Evolutionary conservation across 768 basidiomycete species (phyloP).

Genomic region (Kwoniella bestiolae): DNA sequence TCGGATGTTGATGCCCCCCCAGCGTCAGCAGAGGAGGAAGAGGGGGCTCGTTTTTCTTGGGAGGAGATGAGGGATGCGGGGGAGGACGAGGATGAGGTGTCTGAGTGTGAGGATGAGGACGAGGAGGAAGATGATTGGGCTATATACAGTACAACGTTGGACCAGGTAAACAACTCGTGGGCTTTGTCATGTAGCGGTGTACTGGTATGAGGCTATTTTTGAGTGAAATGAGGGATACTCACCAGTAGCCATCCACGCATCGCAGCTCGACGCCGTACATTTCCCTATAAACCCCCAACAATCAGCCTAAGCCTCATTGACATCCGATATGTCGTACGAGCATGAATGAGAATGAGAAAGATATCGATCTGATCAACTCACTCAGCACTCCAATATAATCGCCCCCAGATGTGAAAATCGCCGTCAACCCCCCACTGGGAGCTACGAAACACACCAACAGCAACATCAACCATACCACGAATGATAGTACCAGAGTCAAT

Average conservation of each 20-base stretch:
- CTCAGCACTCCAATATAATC: conserved; percentile 22
- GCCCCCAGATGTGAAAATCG: conserved; percentile 9
- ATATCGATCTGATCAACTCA: no score
- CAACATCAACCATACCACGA: conserved; percentile 12
- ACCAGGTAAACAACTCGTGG: no score
- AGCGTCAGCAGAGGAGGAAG: neutral
- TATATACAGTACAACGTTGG: neutral
- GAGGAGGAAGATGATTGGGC: neutral
- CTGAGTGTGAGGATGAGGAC: neutral
- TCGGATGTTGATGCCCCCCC: neutral
- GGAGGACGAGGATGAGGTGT: no score
- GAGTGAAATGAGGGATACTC: no score
- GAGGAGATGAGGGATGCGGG: no score
- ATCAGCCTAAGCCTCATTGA: neutral
- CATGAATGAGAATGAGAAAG: no score
- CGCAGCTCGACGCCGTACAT: conserved; percentile 13
- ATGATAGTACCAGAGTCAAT: conserved; percentile 1
- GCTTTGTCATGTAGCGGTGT: no score
- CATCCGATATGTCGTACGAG: no score
- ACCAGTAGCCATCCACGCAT: conserved; percentile 23
- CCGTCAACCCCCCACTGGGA: conserved; percentile 23
- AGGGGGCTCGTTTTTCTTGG: no score
- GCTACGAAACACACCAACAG: conserved; percentile 10
- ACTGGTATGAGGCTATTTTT: no score
- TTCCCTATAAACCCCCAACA: conserved; percentile 10